Percentiles rank a stretch among this genome's conserved stretches.
Conservation (phyloP, 2,329 filamentous ascomycete genomes). For the Pyrenochaeta sp. region DNA sequence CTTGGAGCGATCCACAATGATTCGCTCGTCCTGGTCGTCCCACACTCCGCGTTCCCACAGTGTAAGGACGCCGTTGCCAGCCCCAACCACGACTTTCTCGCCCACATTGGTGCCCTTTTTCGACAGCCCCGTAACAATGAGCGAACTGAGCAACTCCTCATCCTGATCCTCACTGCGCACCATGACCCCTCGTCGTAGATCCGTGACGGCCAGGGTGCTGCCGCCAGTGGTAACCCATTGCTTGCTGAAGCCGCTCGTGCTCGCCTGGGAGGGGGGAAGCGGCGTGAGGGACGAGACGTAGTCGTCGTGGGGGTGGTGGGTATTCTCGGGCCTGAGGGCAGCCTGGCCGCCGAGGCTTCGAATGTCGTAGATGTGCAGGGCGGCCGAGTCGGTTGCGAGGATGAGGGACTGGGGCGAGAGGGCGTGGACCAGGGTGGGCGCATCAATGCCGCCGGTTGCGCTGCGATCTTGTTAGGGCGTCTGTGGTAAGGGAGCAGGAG, state of each 20-base stretch:
- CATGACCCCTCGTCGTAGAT: constrained; percentile 84
- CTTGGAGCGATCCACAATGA: constrained; percentile 71
- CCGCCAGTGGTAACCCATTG: constrained; percentile 96
- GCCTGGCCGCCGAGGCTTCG: constrained; percentile 61
- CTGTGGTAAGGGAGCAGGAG: not conserved
- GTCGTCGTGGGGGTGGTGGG: constrained; percentile 87
- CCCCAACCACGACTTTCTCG: constrained; percentile 77
- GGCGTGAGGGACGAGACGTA: constrained; percentile 89
- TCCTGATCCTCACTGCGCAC: constrained; percentile 94
- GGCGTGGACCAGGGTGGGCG: constrained; percentile 81
- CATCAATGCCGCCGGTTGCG: constrained; percentile 63
- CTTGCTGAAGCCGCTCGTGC: constrained; percentile 87
- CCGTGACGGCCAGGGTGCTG: constrained; percentile 87
- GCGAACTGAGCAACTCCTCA: constrained; percentile 85
- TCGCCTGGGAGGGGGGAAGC: constrained; percentile 78
- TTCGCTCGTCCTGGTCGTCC: constrained; percentile 93
- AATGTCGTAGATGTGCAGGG: constrained; percentile 86
- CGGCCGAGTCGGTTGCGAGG: constrained; percentile 87
- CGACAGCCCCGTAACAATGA: constrained; percentile 78
- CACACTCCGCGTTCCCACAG: constrained; percentile 94
- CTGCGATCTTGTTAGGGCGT: constrained; percentile 36
- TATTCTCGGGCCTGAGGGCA: constrained; percentile 71
- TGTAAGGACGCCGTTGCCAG: constrained; percentile 81
- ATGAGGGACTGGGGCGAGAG: constrained; percentile 89
- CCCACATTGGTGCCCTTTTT: constrained; percentile 74